Evolutionary conservation across 495 filamentous ascomycete species (phyloP).

Genomic region (Aspergillus incahuasiensis): DNA sequence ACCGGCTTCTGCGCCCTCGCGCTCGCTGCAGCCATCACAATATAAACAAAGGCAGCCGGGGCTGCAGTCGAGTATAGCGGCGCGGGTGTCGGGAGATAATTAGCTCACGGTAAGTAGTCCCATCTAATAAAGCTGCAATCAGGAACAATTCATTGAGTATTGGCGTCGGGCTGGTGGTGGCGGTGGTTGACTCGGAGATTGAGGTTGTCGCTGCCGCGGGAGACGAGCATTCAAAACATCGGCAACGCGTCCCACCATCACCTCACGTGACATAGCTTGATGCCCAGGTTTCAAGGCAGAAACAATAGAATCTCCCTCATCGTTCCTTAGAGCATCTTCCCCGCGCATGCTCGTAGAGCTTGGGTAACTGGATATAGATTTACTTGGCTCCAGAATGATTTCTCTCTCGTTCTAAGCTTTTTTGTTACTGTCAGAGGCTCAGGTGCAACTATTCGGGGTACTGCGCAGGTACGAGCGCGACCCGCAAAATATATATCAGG

Average conservation of each 20-base stretch:
- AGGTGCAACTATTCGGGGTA: too few relatives aligned
- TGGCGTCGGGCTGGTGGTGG: neutral
- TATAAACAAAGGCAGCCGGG: conserved; percentile 36
- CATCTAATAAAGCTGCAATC: conserved; percentile 1
- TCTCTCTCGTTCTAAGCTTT: too few relatives aligned
- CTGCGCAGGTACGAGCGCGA: too few relatives aligned
- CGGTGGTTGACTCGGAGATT: conserved; percentile 12
- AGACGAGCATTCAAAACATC: conserved; percentile 27
- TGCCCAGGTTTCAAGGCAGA: neutral
- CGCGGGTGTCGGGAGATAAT: neutral
- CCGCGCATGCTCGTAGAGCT: neutral
- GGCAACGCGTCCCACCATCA: conserved; percentile 21
- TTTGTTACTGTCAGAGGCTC: too few relatives aligned
- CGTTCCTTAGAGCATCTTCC: neutral
- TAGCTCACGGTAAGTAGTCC: conserved; percentile 3
- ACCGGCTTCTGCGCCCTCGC: conserved; percentile 50
- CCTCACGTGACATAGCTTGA: conserved; percentile 17
- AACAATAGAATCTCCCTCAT: too few relatives aligned
- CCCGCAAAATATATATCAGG: too few relatives aligned
- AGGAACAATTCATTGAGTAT: conserved; percentile 12
- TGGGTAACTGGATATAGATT: too few relatives aligned
- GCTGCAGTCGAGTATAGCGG: neutral
- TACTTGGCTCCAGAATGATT: too few relatives aligned
- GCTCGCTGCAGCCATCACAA: conserved; percentile 44
- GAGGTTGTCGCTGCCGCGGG: conserved; percentile 9